These are phyloP conservation scores for Chlamydomonas sp. DNA, from an alignment of 139 green algal genomes.

Conservation along the genomic window DNA sequence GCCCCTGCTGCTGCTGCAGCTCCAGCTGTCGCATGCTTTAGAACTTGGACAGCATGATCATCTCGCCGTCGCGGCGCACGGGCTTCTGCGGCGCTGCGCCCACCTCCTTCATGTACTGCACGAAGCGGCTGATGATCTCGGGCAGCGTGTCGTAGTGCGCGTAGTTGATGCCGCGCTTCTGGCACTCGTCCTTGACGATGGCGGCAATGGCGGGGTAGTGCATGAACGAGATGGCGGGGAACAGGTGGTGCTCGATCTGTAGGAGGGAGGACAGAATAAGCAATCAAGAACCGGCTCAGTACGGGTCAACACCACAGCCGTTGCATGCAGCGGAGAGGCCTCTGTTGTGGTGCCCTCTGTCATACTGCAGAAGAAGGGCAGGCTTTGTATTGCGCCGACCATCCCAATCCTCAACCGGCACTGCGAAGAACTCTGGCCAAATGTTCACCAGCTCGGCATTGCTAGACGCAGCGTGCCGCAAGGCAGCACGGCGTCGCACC, in stretches of 20 bases:
- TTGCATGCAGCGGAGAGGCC: too few species aligned
- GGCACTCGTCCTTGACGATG: slow-evolving; percentile 82
- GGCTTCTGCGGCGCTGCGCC: slow-evolving; percentile 53
- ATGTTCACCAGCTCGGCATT: too few species aligned
- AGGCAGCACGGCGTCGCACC: slow-evolving; percentile 31
- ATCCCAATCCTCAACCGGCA: too few species aligned
- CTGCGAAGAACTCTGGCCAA: too few species aligned
- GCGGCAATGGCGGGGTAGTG: slow-evolving; percentile 85
- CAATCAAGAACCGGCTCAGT: too few species aligned
- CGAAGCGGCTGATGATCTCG: slow-evolving; percentile 62
- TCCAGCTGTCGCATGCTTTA: not conserved
- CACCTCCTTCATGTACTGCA: slow-evolving; percentile 59
- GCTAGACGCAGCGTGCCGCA: not conserved
- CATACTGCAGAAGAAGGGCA: too few species aligned
- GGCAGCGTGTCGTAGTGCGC: slow-evolving; percentile 74
- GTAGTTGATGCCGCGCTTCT: slow-evolving; percentile 78
- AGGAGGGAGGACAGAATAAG: not conserved
- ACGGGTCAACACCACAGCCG: too few species aligned
- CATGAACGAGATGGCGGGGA: slow-evolving; percentile 82
- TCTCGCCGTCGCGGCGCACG: slow-evolving; percentile 17
- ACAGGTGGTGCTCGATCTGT: slow-evolving; percentile 88
- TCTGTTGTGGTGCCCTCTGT: too few species aligned
- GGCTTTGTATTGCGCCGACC: too few species aligned
- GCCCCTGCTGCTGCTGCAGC: too few species aligned
- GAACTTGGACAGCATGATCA: slow-evolving; percentile 17